Percentiles rank a stretch among this genome's conserved stretches.
phyloP scores from a whole-genome alignment of 495 filamentous ascomycete species.

The Trichoderma reesei region DNA sequence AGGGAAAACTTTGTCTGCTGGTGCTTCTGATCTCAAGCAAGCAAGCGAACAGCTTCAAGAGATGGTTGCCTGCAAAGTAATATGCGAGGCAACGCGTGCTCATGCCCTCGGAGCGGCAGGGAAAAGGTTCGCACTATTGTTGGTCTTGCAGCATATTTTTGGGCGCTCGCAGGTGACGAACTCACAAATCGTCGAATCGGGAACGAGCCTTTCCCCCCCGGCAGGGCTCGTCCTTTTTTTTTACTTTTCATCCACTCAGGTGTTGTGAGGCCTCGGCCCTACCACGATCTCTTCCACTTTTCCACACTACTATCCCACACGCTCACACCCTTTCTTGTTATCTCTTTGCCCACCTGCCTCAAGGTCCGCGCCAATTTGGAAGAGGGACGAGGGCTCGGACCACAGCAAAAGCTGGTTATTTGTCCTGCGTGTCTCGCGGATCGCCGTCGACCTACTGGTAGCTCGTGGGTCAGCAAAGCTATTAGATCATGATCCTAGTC shows the following conservation, averaged over 20 bases:
- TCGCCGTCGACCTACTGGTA: constrained; percentile 4
- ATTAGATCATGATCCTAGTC: background rate
- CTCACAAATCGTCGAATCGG: background rate
- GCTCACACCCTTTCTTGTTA: background rate
- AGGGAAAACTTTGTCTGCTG: background rate
- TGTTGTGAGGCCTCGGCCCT: background rate
- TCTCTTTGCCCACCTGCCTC: background rate
- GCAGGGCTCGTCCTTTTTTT: background rate
- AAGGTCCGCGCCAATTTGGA: background rate
- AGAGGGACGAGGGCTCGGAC: too few species aligned
- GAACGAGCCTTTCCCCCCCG: background rate
- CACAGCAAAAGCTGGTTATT: background rate
- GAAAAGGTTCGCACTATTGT: background rate
- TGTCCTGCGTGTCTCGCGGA: background rate
- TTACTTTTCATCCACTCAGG: background rate
- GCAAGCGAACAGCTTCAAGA: background rate
- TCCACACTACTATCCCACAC: background rate
- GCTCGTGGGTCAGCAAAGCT: background rate
- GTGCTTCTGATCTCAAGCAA: background rate
- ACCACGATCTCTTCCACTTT: background rate
- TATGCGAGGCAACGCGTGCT: too few species aligned
- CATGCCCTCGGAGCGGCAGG: background rate
- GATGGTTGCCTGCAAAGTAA: background rate
- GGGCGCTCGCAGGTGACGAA: background rate
- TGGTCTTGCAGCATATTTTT: background rate